A percentile compares a stretch with the other conserved stretches of the same genome.
These are phyloP conservation scores for Nigrospora sphaerica DNA, from an alignment of 2,329 filamentous ascomycete genomes.

Conservation along the genomic window DNA sequence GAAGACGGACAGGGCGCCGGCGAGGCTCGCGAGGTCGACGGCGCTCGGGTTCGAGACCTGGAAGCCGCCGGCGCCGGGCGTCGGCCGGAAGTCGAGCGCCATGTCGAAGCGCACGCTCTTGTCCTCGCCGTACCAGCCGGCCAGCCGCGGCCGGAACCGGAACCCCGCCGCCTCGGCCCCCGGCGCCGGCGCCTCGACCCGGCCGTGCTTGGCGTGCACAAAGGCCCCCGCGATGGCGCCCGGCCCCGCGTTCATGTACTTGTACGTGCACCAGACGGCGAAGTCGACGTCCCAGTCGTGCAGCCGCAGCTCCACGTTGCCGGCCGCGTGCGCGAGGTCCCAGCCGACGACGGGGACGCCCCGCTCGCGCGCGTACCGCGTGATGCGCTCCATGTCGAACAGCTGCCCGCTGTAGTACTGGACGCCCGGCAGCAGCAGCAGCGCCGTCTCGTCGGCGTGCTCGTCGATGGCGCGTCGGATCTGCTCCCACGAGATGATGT, in stretches of 20 bases:
- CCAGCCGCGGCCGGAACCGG: constrained; percentile 58
- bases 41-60: constrained; percentile 81
- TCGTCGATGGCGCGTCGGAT: constrained; percentile 68
- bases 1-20: constrained; percentile 69
- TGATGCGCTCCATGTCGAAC: constrained; percentile 77
- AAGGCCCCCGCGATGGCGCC: constrained; percentile 76
- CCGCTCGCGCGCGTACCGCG: constrained; percentile 62
- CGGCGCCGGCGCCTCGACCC: constrained; percentile 36
- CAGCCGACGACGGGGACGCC: constrained; percentile 68
- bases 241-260: constrained; percentile 84
- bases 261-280: constrained; percentile 90
- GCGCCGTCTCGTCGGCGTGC: constrained; percentile 64
- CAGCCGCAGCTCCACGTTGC: constrained; percentile 71
- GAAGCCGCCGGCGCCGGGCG: constrained; percentile 71
- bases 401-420: constrained; percentile 91
- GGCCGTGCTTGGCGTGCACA: constrained; percentile 68
- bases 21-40: constrained; percentile 68
- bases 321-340: constrained; percentile 82
- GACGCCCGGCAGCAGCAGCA: constrained; percentile 77
- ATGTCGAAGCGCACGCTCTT: constrained; percentile 73
- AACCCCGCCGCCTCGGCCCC: constrained; percentile 24
- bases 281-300: constrained; percentile 92
- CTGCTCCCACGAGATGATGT: constrained; percentile 62
- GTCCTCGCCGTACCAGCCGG: constrained; percentile 84
- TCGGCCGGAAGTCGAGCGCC: constrained; percentile 73